Conservation (phyloP, 192 early-diverging fungal species). For the Gigaspora rosea region DNA sequence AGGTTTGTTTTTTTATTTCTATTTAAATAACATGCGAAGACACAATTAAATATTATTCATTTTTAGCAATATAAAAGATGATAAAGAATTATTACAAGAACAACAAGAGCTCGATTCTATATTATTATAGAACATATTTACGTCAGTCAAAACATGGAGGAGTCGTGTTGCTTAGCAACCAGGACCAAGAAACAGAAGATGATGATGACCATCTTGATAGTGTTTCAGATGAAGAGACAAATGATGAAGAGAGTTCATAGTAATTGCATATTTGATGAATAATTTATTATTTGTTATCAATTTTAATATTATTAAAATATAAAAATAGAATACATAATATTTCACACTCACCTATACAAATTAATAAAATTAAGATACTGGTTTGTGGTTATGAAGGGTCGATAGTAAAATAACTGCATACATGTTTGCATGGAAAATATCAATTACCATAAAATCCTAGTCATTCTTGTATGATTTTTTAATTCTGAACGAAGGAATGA, state of each 20-base stretch:
- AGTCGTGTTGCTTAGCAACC: background rate
- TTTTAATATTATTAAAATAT: too few relatives aligned
- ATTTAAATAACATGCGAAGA: background rate
- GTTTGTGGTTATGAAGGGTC: too few relatives aligned
- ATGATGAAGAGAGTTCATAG: background rate
- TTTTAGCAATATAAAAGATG: slow-evolving; percentile 53
- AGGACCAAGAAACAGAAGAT: background rate
- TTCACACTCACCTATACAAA: too few relatives aligned
- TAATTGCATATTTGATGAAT: too few relatives aligned
- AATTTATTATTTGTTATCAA: too few relatives aligned
- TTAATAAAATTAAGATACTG: too few relatives aligned
- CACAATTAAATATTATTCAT: background rate
- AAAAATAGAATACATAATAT: too few relatives aligned
- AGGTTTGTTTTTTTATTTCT: background rate
- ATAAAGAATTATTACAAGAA: slow-evolving; percentile 66
- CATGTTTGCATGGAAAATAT: too few relatives aligned
- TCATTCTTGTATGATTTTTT: too few relatives aligned
- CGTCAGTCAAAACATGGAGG: slow-evolving; percentile 50
- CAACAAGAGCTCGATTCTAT: slow-evolving; percentile 72
- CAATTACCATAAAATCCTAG: too few relatives aligned
- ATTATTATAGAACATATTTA: slow-evolving; percentile 70
- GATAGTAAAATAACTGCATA: too few relatives aligned
- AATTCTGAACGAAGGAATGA: too few relatives aligned
- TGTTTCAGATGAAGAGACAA: slow-evolving; percentile 5
- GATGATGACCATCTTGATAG: background rate